phyloP scores from a whole-genome alignment of 179 eudicot genomes.

The Sideroxylon spinosum region DNA sequence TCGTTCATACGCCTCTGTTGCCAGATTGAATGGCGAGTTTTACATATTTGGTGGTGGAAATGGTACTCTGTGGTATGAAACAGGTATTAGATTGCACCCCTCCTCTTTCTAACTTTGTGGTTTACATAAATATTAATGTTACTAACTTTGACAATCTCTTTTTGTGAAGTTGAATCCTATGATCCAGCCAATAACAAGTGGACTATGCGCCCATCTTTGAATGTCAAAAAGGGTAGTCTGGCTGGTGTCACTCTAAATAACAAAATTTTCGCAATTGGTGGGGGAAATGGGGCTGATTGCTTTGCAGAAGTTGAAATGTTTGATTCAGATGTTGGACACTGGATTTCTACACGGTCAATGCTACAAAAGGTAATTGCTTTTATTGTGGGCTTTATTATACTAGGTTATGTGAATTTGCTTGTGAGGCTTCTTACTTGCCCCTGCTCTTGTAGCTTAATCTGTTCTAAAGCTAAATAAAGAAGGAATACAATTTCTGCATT shows the following conservation, averaged over 20 bases:
- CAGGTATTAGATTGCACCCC: conserved; percentile 40
- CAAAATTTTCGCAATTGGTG: conserved; percentile 82
- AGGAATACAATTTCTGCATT: neutral
- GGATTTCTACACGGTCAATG: conserved; percentile 79
- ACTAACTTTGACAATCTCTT: conserved; percentile 14
- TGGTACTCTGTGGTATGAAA: conserved; percentile 49
- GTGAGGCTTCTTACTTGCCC: conserved; percentile 10
- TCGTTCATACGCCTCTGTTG: conserved; percentile 59
- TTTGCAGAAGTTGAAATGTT: conserved; percentile 82
- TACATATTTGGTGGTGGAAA: conserved; percentile 73
- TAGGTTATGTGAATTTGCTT: neutral
- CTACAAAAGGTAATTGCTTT: conserved; percentile 49
- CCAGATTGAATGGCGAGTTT: conserved; percentile 52
- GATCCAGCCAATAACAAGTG: conserved; percentile 47
- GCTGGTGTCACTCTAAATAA: conserved; percentile 53
- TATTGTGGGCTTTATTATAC: neutral
- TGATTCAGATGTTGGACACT: conserved; percentile 60
- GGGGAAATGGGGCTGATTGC: conserved; percentile 58
- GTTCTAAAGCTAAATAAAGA: neutral
- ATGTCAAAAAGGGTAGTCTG: conserved; percentile 55
- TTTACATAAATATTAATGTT: conserved; percentile 13
- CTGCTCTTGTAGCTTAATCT: neutral
- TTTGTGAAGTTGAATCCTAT: conserved; percentile 72
- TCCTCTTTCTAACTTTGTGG: conserved; percentile 6
- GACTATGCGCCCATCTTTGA: conserved; percentile 59